A percentile compares a stretch with the other conserved stretches of the same genome.
Conservation (phyloP, 2,329 filamentous ascomycete species). For the Alternaria dauci region DNA sequence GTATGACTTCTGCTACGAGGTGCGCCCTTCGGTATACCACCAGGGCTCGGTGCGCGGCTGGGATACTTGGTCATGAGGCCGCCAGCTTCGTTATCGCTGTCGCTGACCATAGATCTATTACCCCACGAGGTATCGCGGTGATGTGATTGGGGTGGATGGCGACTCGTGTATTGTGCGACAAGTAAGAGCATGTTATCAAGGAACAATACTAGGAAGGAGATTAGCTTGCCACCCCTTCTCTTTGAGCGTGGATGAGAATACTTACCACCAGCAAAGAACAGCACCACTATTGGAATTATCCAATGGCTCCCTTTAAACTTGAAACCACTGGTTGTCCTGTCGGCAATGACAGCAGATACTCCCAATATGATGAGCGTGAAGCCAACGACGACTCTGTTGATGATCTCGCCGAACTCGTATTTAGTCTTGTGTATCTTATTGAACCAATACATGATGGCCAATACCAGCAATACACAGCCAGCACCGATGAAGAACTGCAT, state of each 20-base stretch:
- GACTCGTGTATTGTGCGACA: slow-evolving; percentile 17
- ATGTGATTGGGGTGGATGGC: slow-evolving; percentile 15
- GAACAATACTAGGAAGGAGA: slow-evolving; percentile 18
- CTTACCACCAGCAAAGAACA: slow-evolving; percentile 29
- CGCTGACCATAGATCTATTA: slow-evolving; percentile 6
- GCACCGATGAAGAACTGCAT: slow-evolving; percentile 39
- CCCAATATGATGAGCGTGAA: slow-evolving; percentile 33
- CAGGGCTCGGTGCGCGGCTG: slow-evolving; percentile 4
- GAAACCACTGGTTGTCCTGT: slow-evolving; percentile 32
- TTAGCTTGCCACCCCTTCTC: background rate
- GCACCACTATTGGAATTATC: slow-evolving; percentile 34
- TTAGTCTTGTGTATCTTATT: slow-evolving; percentile 49
- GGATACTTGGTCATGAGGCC: slow-evolving; percentile 14
- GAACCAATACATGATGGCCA: slow-evolving; percentile 67
- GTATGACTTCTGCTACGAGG: background rate
- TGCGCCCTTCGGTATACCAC: background rate
- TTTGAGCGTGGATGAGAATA: background rate
- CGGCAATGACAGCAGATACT: slow-evolving; percentile 24
- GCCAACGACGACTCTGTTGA: slow-evolving; percentile 33
- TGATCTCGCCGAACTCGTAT: slow-evolving; percentile 42
- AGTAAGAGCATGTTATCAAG: slow-evolving; percentile 27
- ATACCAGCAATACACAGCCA: slow-evolving; percentile 58
- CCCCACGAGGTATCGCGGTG: slow-evolving; percentile 17
- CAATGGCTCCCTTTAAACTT: slow-evolving; percentile 33
- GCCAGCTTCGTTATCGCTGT: slow-evolving; percentile 3